phyloP scores from a whole-genome alignment of 2,329 filamentous ascomycete species.

The Dothideomycetidae sp. region DNA sequence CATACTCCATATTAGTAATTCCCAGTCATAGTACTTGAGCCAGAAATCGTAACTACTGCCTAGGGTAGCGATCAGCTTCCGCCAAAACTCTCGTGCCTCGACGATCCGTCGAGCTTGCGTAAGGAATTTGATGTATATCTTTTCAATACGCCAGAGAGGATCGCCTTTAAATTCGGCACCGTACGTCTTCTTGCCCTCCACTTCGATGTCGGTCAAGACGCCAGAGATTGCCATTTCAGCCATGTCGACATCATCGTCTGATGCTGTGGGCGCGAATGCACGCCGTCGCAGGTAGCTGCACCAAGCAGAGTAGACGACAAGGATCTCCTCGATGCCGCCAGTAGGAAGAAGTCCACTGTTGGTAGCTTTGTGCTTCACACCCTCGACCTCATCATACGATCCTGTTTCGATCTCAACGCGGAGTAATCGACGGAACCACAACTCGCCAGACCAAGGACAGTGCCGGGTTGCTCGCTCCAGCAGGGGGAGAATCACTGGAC shows the following conservation, averaged over 20 bases:
- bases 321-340: slow-evolving; percentile 71
- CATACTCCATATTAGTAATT: slow-evolving; percentile 58
- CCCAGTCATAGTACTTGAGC: slow-evolving; percentile 84
- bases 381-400: slow-evolving; percentile 66
- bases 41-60: slow-evolving; percentile 83
- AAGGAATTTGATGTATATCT: slow-evolving; percentile 82
- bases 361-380: slow-evolving; percentile 84
- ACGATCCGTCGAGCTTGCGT: slow-evolving; percentile 68
- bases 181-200: slow-evolving; percentile 63
- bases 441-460: slow-evolving; percentile 78
- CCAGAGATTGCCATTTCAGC: slow-evolving; percentile 80
- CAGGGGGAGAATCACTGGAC: slow-evolving; percentile 45
- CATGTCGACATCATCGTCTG: slow-evolving; percentile 69
- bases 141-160: slow-evolving; percentile 73
- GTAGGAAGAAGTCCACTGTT: slow-evolving; percentile 72
- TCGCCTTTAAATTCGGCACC: slow-evolving; percentile 71
- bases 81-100: slow-evolving; percentile 65
- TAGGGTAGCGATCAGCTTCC: slow-evolving; percentile 49
- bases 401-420: slow-evolving; percentile 66
- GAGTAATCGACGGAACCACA: slow-evolving; percentile 84
- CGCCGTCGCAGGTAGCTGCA: slow-evolving; percentile 82
- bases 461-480: slow-evolving; percentile 73
- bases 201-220: slow-evolving; percentile 70
- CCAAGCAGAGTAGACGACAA: slow-evolving; percentile 89
- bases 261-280: slow-evolving; percentile 58